Base-by-base conservation (phyloP, 2,329 filamentous ascomycete species). In the Microsporum ferrugineum region DNA sequence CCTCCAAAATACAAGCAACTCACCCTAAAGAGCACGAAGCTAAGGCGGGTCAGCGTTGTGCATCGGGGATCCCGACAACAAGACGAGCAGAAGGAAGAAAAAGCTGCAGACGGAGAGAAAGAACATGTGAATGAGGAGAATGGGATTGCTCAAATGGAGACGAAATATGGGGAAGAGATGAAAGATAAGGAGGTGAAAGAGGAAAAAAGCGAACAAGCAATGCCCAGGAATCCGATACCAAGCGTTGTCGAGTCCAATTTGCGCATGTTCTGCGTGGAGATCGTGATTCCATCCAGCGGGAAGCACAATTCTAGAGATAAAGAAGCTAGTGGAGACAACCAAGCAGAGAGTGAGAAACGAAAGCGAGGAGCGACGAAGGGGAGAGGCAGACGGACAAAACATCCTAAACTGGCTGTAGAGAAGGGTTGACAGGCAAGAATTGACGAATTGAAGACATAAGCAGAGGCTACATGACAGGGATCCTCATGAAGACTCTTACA, bases 241-340 rank as follows among this genome's bases (percentile, higher is more conserved):
- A 34, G 31, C 49, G 29, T n/a, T 33, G 33, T 29, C 12, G 27
- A 14, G 7, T 34, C 49, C 27, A 53, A 33, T 33, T 34, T 53
- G 49, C 49, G 49, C 29, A 53, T 53, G 49, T n/a, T 53, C 23
- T 53, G 49, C 29, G 49, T 53, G 49, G 49, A 53, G 49, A 53
- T 53, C n/a, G 27, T 53, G 27, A 14, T 53, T n/a, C 49, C 49
- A 33, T 47, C 43, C 17, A 47, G 43, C 29, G 49, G 14, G 29
- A 53, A 34, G 2, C 31, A 34, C 5, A 31, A 34, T 12, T 33
- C 8, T 34, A 3, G 29, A 53, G 23, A 34, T 2, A 53, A 31
- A 53, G 27, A 34, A 31, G 49, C 31, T 53, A 33, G 10, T 53
- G 49, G 31, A 53, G 27, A 53, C 5, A n/a, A 5, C 14, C 27